Evolutionary conservation across 805 yeast genomes (phyloP), one percentile per base, ranked within the genome.

Genomic region (Scheffersomyces coipomensis): DNA sequence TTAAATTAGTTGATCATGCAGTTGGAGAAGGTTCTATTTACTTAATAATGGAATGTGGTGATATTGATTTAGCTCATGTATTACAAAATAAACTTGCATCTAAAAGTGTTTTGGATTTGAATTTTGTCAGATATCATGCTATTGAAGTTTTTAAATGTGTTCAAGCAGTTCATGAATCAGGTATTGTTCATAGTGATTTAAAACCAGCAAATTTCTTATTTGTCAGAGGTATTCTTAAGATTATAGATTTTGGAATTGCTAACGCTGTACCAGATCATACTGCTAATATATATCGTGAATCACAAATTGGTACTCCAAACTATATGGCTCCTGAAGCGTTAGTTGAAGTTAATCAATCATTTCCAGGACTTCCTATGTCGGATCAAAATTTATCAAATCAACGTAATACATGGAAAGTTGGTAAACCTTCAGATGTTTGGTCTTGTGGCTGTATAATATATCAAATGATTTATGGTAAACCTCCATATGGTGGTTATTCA

Each of bases 261-360:
- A 86, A 90, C 62, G 88, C 91, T 0, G 88, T 93, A 1, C 93
- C 95, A 1, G 97, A 90, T 38, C 87, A 88, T 54, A 91, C 98
- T 0, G 81, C 87, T 16, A 91, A 93, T 51, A 78, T 91, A 15
- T 90, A 90, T 55, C 74, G 97, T 42, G 95, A 88, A 43, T 78
- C 88, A 5, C 97, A 88, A 57, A 84, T 89, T 37, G 99, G 99
- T 4, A 91, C 99, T 0, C 96, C 97, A 2, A 88, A 86, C 58
- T 93, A 91, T 59, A 93, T 91, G 98, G 97, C 99, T 0, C 99
- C 99, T 0, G 99, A 91, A 60, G 87, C 97, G 0, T 65, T 91
- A 43, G 73, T 84, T 33, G 95, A 85, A 59, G 78, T 65, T 5
- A 69, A 60, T 37, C 68, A 63, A 23, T 42, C 56, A 5, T 53